Base-by-base conservation (phyloP, 495 filamentous ascomycete genomes). In the Lentithecium fluviatile region DNA sequence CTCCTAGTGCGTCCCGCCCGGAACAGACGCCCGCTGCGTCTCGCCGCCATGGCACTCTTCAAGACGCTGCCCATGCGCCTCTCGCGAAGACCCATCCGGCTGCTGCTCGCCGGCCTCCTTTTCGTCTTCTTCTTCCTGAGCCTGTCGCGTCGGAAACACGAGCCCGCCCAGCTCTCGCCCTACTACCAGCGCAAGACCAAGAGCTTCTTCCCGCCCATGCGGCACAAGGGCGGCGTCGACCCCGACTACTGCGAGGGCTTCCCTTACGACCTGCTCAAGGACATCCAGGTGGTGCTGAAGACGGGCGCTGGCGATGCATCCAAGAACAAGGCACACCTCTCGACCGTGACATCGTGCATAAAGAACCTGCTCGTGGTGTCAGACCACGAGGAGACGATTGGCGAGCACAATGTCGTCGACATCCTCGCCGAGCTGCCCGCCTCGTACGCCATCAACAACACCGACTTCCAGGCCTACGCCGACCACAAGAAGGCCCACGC, bases 311-410 rank as follows among this genome's bases (percentile, higher is more conserved):
- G 71, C 38, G 75, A 76, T 53, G 45, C 64, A 15, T 37, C 61
- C 2, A 63, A 59, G 37, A 55, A 56, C n/a, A 60, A 70, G 24
- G 68, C 75, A 15, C 74, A 75, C 45, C 50, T 76, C 56, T 40
- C 66, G 40, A 73, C 70, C 17, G 71, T 75, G 21, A 74, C 75
- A 7, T 69, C 66, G 38, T 78, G 75, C 47, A 74, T 78, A 19
- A 57, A 71, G 0, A 75, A 81, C 52, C 73, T 74, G 19, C 70
- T 73, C 25, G 60, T 82, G 38, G 75, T 80, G 64, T 81, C 78
- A 24, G 78, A 82, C 64, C 75, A 74, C 52, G 73, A 77, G 40
- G 75, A 79, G 45, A 70, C 69, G 47, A 52, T 79, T 19, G 68
- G 74, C 36, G 68, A 69, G 1, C 73, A 78, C 11, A 51, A 52